Evolutionary conservation across 805 yeast genomes (phyloP), one percentile per base, ranked within the genome.

Genomic region (Schwanniomyces sp.): DNA sequence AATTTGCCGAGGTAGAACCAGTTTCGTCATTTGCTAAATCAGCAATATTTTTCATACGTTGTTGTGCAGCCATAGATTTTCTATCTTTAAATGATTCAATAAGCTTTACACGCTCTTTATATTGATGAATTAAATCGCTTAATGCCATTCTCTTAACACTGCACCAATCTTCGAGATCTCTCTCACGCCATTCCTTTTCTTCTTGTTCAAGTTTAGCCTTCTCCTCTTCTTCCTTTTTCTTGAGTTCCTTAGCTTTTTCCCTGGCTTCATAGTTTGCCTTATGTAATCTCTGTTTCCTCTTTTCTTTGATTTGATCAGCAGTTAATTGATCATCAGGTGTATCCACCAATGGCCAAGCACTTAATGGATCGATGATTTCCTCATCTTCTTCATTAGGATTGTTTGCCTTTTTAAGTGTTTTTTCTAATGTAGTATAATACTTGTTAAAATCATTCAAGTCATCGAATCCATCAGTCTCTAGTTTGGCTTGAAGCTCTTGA

Each of bases 231-330:
- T 86, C 90, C 34, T 77, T 77, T 49, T 78, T 79, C 57, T 91
- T 92, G 52, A 88, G 96, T 49, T 82, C 86, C 60, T 83, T 86
- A 7, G 91, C 88, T 40, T 91, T 79, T 63, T 81, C 80, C 50
- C 98, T 79, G 0, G 98, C 97, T 40, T 94, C 99, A 57, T 80
- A 84, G 57, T 88, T 90, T 5, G 96, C 92, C 58, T 90, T 89
- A 69, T 88, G 72, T 27, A 94, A 75, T 55, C 81, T 78, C 67
- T 94, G 98, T 48, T 83, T 82, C 43, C 96, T 78, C 66, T 94
- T 94, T 61, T 91, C 97, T 56, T 86, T 88, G 39, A 91, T 70
- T 58, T 88, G 87, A 5, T 88, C 96, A 34, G 86, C 90, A 34
- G 78, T 76, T 32, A 94, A 75, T 51, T 91, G 85, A 28, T 84